These are phyloP conservation scores for Xylaria telfairii DNA, from an alignment of 495 filamentous ascomycete genomes.

Conservation along the genomic window DNA sequence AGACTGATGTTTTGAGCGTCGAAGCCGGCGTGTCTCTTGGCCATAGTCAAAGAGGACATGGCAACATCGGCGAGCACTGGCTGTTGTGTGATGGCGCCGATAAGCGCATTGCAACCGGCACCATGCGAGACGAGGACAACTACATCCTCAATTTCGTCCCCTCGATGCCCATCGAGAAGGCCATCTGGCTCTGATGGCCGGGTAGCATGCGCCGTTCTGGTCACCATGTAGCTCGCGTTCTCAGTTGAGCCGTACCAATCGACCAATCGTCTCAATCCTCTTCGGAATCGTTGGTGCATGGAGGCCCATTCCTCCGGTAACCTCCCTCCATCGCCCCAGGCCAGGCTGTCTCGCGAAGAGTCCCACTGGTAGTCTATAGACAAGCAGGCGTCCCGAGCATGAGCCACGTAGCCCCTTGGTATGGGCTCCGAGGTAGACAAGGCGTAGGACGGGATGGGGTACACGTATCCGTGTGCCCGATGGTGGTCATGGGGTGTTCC, in stretches of 20 bases:
- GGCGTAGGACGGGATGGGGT: constrained; percentile 83
- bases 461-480: constrained; percentile 61
- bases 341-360: constrained; percentile 74
- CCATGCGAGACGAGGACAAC: constrained; percentile 95
- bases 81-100: constrained; percentile 86
- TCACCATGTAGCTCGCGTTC: constrained; percentile 57
- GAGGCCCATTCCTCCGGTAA: constrained; percentile 93
- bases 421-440: constrained; percentile 80
- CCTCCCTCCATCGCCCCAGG: constrained; percentile 86
- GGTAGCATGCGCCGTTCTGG: constrained; percentile 34
- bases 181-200: constrained; percentile 35
- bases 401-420: constrained; percentile 83
- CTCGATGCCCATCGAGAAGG: constrained; percentile 51
- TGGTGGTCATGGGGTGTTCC: constrained; percentile 21
- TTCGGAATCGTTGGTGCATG: constrained; percentile 89
- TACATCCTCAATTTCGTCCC: constrained; percentile 71
- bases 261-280: constrained; percentile 75
- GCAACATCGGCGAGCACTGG: constrained; percentile 88
- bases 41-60: constrained; percentile 90
- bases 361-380: constrained; percentile 95
- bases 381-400: constrained; percentile 88
- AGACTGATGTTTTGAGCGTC: constrained; percentile 18
- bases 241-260: constrained; percentile 72
- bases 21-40: constrained; percentile 66
- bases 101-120: constrained; percentile 96